These are phyloP conservation scores for Trichoderma pleuroti DNA, from an alignment of 2,329 filamentous ascomycete genomes.

Conservation along the genomic window DNA sequence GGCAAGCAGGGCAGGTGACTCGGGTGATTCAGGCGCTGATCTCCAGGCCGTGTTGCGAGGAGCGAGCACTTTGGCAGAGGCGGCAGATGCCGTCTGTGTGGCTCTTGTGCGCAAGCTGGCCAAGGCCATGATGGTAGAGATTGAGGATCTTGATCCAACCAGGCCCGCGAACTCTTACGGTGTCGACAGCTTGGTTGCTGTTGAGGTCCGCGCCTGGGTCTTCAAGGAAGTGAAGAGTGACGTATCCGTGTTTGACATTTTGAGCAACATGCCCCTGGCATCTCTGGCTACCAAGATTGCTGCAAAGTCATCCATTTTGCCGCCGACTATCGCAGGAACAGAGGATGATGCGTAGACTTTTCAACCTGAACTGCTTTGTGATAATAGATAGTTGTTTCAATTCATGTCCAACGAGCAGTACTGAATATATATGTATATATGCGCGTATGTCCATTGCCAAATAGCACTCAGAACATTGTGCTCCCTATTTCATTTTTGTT, in stretches of 20 bases:
- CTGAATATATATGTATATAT: background rate
- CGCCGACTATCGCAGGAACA: background rate
- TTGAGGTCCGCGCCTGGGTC: background rate
- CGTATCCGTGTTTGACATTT: background rate
- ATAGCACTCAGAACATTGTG: too few relatives aligned
- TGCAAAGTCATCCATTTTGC: background rate
- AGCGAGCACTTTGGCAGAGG: background rate
- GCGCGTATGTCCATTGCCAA: too few relatives aligned
- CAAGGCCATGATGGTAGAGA: background rate
- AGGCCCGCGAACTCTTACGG: background rate
- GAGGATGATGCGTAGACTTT: background rate
- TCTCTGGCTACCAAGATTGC: background rate
- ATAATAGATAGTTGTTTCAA: too few relatives aligned
- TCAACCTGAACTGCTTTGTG: too few relatives aligned
- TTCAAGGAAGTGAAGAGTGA: background rate
- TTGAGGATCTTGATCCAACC: background rate
- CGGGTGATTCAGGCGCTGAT: background rate
- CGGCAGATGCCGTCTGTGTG: background rate
- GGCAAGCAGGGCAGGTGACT: background rate
- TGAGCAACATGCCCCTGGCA: background rate
- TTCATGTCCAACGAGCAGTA: too few relatives aligned
- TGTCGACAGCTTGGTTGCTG: background rate
- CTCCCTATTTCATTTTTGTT: too few relatives aligned
- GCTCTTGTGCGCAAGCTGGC: background rate
- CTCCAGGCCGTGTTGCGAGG: background rate